phyloP scores from a whole-genome alignment of 2,329 filamentous ascomycete species.

The Monilinia laxa region DNA sequence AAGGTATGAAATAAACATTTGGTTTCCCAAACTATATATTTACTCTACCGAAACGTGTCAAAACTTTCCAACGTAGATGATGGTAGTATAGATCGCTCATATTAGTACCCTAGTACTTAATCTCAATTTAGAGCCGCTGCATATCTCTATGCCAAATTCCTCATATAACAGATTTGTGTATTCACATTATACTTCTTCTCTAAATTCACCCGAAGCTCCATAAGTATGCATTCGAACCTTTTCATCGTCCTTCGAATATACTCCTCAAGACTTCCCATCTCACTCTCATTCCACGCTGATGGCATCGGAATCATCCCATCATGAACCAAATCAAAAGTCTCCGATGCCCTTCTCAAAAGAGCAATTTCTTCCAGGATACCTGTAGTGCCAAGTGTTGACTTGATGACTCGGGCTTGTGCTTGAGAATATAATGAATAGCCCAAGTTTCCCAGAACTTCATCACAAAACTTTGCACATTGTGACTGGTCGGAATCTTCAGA shows the following conservation, averaged over 20 bases:
- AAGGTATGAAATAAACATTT: too few relatives aligned
- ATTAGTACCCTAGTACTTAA: too few relatives aligned
- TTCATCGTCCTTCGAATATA: not conserved
- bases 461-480: not conserved
- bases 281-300: not conserved
- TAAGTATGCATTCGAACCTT: too few relatives aligned
- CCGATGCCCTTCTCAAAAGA: not conserved
- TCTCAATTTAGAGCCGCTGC: too few relatives aligned
- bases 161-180: too few relatives aligned
- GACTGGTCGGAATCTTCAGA: not conserved
- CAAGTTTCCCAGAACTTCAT: not conserved
- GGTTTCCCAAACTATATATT: too few relatives aligned
- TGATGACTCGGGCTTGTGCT: not conserved
- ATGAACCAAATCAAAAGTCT: not conserved
- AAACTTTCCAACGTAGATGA: too few relatives aligned
- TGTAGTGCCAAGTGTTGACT: not conserved
- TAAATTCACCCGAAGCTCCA: too few relatives aligned
- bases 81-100: too few relatives aligned
- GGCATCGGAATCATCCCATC: not conserved
- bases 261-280: not conserved
- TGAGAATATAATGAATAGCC: not conserved
- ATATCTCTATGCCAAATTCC: too few relatives aligned
- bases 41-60: too few relatives aligned
- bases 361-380: not conserved
- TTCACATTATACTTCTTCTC: too few relatives aligned